Base-by-base conservation (phyloP, 805 yeast species). In the Kuraishia capsulata region DNA sequence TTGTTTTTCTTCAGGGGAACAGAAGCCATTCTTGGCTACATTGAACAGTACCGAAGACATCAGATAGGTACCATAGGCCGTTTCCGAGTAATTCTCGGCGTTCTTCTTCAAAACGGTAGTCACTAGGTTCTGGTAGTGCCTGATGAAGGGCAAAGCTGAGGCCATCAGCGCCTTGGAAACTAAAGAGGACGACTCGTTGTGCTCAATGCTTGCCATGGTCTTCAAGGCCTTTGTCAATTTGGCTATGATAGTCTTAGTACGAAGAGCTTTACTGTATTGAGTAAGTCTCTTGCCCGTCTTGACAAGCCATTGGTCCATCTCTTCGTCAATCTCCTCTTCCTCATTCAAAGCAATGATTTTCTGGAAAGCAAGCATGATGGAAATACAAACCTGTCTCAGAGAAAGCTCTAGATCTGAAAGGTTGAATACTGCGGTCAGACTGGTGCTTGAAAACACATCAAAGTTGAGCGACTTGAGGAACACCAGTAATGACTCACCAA, bases 1-100 rank as follows among this genome's bases (percentile, higher is more conserved):
- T 13, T 71, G 54, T 4, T 83, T 82, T 16, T 86, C 79, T 51
- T 84, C 83, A 10, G 98, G 98, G 2, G 94, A 75, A 53, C 98
- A 92, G 71, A 88, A 89, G 0, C 98, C 98, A 39, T 81, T 73
- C 11, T 74, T 74, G 1, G 95, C 76, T 21, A 92, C 59, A 5
- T 69, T 70, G 43, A 69, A 62, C 29, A 92, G 66, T 5, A 78
- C 52, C 5, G 67, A 60, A 6, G 81, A 49, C 36, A 92, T 59
- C 29, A 75, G 63, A 50, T 64, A 81, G 0, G 87, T 67, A 6
- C 88, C 81, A 44, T 75, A 75, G 4, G 85, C 67, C 8, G 76
- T 61, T 21, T 71, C 67, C 17, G 58, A 43, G 51, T 84, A 84
- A 49, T 76, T 67, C 0, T 47, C 45, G 35, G 71, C 64, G 8